A percentile compares a stretch with the other conserved stretches of the same genome.
These are phyloP conservation scores for Yarrowia deformans DNA, from an alignment of 805 yeast species.

Conservation along the genomic window DNA sequence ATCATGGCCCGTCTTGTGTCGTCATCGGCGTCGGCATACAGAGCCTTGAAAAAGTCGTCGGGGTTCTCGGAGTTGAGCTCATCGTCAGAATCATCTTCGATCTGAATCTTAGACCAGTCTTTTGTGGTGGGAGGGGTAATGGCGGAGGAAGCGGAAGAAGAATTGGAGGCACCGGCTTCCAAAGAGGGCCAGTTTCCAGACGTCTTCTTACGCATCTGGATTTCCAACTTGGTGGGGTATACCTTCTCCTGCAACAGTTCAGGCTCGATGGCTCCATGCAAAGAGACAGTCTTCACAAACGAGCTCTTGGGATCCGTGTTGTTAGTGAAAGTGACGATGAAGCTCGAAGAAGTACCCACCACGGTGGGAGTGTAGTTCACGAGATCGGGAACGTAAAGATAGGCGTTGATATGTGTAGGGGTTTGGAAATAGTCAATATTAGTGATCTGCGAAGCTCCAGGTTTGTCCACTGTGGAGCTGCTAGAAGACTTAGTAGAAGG, in stretches of 20 bases:
- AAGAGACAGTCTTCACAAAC: conserved; percentile 1
- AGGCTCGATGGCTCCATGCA: conserved; percentile 26
- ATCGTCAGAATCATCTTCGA: conserved; percentile 53
- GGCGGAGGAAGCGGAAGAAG: conserved; percentile 13
- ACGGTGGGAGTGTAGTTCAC: conserved; percentile 2
- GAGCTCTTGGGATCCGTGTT: not conserved
- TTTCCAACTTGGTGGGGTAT: conserved; percentile 43
- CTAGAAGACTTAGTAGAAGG: not conserved
- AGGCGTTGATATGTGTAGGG: conserved; percentile 28
- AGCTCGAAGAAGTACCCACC: not conserved
- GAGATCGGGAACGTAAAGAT: conserved; percentile 8
- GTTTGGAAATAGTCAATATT: conserved; percentile 27
- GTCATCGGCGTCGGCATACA: conserved; percentile 82
- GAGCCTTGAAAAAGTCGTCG: conserved; percentile 70
- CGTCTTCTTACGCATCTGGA: conserved; percentile 69
- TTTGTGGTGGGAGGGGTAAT: conserved; percentile 29
- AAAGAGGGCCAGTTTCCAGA: conserved; percentile 72
- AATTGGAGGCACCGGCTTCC: conserved; percentile 44
- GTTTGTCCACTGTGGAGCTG: conserved; percentile 4
- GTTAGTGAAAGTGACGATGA: conserved; percentile 7
- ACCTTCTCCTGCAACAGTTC: conserved; percentile 37
- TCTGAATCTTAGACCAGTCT: conserved; percentile 42
- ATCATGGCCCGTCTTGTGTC: conserved; percentile 94
- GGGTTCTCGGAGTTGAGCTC: conserved; percentile 58
- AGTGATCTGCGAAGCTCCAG: not conserved